phyloP scores from a whole-genome alignment of 345 rosid genomes.

The Garcia nutans region DNA sequence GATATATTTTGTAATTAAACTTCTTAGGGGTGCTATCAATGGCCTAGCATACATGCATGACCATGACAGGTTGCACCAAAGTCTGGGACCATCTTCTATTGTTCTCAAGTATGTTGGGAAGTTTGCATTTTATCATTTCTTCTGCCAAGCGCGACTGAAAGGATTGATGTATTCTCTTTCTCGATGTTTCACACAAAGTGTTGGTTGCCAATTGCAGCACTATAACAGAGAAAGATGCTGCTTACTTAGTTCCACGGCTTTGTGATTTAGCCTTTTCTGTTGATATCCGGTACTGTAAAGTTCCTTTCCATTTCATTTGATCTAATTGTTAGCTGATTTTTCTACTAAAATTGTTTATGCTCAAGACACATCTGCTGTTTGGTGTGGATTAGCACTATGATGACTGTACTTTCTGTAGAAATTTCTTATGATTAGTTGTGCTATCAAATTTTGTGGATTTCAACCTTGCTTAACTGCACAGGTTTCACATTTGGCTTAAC shows the following conservation, averaged over 20 bases:
- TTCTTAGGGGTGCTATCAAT: conserved; percentile 69
- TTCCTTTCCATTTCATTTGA: conserved; percentile 6
- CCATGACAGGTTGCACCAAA: conserved; percentile 88
- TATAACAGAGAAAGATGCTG: conserved; percentile 67
- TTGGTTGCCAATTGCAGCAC: conserved; percentile 50
- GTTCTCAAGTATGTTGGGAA: conserved; percentile 63
- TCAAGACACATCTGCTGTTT: neutral
- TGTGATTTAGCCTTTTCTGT: conserved; percentile 93
- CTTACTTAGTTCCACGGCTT: conserved; percentile 72
- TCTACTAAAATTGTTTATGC: neutral
- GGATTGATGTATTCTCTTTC: neutral
- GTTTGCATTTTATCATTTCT: neutral
- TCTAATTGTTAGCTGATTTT: neutral
- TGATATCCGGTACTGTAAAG: conserved; percentile 57
- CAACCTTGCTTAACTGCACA: neutral
- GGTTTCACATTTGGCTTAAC: neutral
- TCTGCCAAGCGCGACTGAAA: neutral
- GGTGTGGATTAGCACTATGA: neutral
- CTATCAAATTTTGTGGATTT: neutral
- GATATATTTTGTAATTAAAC: conserved; percentile 53
- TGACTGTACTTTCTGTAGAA: neutral
- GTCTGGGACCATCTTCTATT: conserved; percentile 92
- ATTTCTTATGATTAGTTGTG: neutral
- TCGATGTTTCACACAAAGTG: conserved; percentile 7
- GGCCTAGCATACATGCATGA: conserved; percentile 89